Conservation (phyloP, 2,329 filamentous ascomycete genomes). For the Scedosporium aurantiacum region DNA sequence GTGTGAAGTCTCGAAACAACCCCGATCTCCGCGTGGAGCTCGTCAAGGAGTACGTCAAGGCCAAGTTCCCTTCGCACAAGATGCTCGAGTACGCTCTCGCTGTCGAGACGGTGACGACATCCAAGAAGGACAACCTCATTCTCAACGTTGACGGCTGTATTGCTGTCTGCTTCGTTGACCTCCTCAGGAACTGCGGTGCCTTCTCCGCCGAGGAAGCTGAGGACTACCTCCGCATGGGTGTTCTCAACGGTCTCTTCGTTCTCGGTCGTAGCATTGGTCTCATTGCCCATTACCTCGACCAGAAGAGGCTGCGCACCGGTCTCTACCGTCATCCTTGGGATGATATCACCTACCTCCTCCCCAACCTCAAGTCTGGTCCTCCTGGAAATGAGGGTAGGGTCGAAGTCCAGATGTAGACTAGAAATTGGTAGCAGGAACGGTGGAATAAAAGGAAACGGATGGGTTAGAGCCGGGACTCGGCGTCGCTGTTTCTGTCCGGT, state of each 20-base stretch:
- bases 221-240: conserved; percentile 98
- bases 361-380: conserved; percentile 59
- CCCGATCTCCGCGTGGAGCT: conserved; percentile 98
- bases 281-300: conserved; percentile 98
- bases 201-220: conserved; percentile 95
- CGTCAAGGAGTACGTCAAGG: conserved; percentile 96
- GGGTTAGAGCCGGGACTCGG: conserved; percentile 3
- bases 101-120: conserved; percentile 95
- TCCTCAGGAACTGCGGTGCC: conserved; percentile 94
- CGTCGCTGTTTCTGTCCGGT: neutral
- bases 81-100: conserved; percentile 97
- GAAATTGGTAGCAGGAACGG: neutral
- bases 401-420: conserved; percentile 64
- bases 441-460: neutral
- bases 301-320: conserved; percentile 97
- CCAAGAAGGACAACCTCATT: conserved; percentile 99
- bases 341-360: conserved; percentile 91
- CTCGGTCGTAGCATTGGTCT: conserved; percentile 94
- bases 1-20: conserved; percentile 99
- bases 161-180: conserved; percentile 96
- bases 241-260: conserved; percentile 98
- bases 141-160: conserved; percentile 98
- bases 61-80: conserved; percentile 96
- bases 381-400: conserved; percentile 76
- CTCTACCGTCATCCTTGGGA: conserved; percentile 99